Base-by-base conservation (phyloP, 2,329 filamentous ascomycete species). In the Colletotrichum spaethianum region DNA sequence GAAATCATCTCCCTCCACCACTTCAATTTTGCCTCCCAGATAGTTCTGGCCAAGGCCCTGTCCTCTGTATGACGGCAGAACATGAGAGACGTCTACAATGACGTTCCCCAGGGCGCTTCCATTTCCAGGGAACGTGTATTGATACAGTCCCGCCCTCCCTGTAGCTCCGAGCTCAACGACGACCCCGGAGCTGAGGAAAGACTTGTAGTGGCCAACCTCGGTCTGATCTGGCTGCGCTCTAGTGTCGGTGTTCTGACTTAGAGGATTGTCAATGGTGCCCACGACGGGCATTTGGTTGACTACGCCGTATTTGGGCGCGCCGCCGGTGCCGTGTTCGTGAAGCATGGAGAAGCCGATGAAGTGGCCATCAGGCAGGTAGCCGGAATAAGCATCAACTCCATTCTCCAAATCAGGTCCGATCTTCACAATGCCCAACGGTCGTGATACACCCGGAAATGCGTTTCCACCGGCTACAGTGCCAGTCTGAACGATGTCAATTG, bases 261-360 rank as follows among this genome's bases (percentile, higher is more conserved):
- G 80, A 2, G 90, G 90, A 69, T 92, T 87, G 9, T 75, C 76
- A 52, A 90, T 79, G 20, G 77, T 77, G 0, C 88, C 88, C 0
- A 86, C 76, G 0, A 89, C 79, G 0, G 89, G 90, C 79, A 91
- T 84, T 79, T 91, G 90, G 1, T 88, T 83, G 40, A 91, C 87
- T 1, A 92, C 89, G 5, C 92, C 92, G 72, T 93, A 93, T 78
- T 93, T 93, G 1, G 92, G 90, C 1, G 90, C 90, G 1, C 92
- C 92, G 9, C 92, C 92, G 0, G 91, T 93, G 3, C 91, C 91
- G 72, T 87, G 89, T 77, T 92, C 90, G 74, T 92, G 91, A 76
- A 92, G 88, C 86, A 92, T 84, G 70, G 87, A 89, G 79, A 91
- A 91, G 23, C 88, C 90, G 2, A 86, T 88, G 74, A 91, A 87